phyloP scores from a whole-genome alignment of 495 filamentous ascomycete genomes.

The Margaritispora aquatica region DNA sequence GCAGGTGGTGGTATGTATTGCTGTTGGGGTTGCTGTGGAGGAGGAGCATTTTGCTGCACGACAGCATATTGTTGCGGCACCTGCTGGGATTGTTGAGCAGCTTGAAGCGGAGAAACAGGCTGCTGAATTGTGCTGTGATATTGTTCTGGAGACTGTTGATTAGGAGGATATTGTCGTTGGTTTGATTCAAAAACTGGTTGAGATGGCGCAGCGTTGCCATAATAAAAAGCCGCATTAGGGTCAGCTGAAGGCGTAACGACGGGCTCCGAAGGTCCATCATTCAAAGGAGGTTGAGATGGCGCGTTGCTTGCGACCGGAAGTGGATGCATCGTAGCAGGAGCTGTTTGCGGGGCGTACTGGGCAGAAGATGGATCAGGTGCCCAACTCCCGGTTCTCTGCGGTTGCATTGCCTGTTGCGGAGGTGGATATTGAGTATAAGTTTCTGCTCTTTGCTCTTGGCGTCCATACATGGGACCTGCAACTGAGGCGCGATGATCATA shows the following conservation, averaged over 20 bases:
- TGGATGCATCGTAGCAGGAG: constrained; percentile 6
- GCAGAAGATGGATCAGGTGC: constrained; percentile 28
- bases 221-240: constrained; percentile 43
- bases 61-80: constrained; percentile 6
- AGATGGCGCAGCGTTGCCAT: constrained; percentile 25
- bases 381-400: constrained; percentile 41
- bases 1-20: constrained; percentile 1
- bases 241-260: constrained; percentile 33
- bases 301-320: constrained; percentile 26
- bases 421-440: constrained; percentile 10
- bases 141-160: constrained; percentile 26
- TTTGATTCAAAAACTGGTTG: constrained; percentile 13
- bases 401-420: constrained; percentile 16
- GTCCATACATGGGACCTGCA: constrained; percentile 17
- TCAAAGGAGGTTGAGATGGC: constrained; percentile 22
- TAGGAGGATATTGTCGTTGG: constrained; percentile 20
- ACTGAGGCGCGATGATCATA: constrained; percentile 23
- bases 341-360: constrained; percentile 28
- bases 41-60: constrained; percentile 7
- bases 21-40: constrained; percentile 12
- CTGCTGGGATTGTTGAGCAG: constrained; percentile 21
- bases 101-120: constrained; percentile 25
- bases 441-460: constrained; percentile 22
- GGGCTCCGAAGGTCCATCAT: constrained; percentile 25
- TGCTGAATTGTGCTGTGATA: constrained; percentile 20